Evolutionary conservation across 495 filamentous ascomycete genomes (phyloP), one percentile per base, ranked within the genome.

Genomic region (Filosporella fistucella): DNA sequence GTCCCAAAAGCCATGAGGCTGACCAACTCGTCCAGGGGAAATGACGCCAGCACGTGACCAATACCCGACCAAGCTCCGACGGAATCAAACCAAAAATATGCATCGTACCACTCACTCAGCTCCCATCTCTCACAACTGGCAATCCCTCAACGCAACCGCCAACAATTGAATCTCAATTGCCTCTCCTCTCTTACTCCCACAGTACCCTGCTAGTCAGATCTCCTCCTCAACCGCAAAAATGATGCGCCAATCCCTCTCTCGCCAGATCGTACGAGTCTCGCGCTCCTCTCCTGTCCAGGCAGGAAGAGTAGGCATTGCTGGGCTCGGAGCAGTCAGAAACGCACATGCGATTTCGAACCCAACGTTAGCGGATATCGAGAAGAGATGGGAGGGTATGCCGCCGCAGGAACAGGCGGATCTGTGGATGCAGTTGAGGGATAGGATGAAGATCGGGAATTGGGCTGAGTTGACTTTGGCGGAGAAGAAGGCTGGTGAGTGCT

Each of bases 371-470:
- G 85, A 94, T 71, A 96, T 98, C 64, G 93, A 98, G 83, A 97
- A 96, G 87, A 77, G 93, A 71, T 98, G 93, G 93, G 93, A 98
- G 75, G 77, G 65, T 47, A 87, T 98, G 87, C 90, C 89, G 29
- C 89, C 91, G 47, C 88, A 94, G 75, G 93, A 98, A 80, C 93
- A 98, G 81, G 93, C 94, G 51, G 93, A 97, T 63, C 71, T 98
- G 58, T 98, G 91, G 91, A 98, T 98, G 93, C 74, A 85, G 59
- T 75, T 98, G 65, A 76, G 93, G 60, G 93, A 98, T 74, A 84
- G 93, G 60, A 97, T 97, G 93, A 97, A 96, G 86, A 82, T 75
- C 54, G n/a, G n/a, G n/a, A 87, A 88, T 68, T 98, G 93, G 93
- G 77, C 85, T 61, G 88, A 96, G 59, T 74, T 98, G 78, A 98